Conservation (phyloP, 2,329 filamentous ascomycete genomes). For the Hypoxylon sp. region DNA sequence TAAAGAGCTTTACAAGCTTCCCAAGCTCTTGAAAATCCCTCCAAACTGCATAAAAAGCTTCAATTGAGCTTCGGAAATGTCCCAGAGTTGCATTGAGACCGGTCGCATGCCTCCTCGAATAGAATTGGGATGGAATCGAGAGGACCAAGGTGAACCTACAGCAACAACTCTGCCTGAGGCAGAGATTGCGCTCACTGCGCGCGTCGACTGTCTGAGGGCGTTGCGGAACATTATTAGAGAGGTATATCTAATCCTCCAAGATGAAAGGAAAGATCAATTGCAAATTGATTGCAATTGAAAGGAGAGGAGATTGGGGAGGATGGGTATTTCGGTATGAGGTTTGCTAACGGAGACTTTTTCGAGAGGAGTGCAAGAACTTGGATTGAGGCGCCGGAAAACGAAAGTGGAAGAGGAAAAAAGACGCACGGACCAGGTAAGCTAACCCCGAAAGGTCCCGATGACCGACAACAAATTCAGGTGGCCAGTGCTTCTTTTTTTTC, state of each 20-base stretch:
- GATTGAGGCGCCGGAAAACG: slow-evolving; percentile 31
- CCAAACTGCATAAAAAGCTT: slow-evolving; percentile 54
- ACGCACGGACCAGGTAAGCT: slow-evolving; percentile 31
- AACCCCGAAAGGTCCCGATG: slow-evolving; percentile 39
- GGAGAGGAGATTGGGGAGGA: slow-evolving; percentile 71
- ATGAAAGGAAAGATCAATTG: slow-evolving; percentile 72
- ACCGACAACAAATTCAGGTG: slow-evolving; percentile 12
- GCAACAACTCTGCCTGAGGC: slow-evolving; percentile 90
- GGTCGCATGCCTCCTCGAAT: slow-evolving; percentile 62
- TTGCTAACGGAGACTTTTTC: slow-evolving; percentile 52
- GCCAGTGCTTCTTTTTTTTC: slow-evolving; percentile 26
- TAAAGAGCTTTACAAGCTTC: slow-evolving; percentile 56
- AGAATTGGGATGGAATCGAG: slow-evolving; percentile 61
- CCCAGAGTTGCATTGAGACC: slow-evolving; percentile 54
- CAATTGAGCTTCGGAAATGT: slow-evolving; percentile 57
- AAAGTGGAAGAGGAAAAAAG: slow-evolving; percentile 35
- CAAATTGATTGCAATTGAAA: slow-evolving; percentile 74
- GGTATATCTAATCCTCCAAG: slow-evolving; percentile 66
- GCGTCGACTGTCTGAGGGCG: slow-evolving; percentile 96
- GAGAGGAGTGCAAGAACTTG: slow-evolving; percentile 47
- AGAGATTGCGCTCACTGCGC: slow-evolving; percentile 94
- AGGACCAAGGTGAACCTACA: slow-evolving; percentile 78
- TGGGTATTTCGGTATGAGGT: slow-evolving; percentile 50
- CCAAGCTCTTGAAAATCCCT: slow-evolving; percentile 54
- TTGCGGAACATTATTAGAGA: slow-evolving; percentile 94